A percentile compares a stretch with the other conserved stretches of the same genome.
Evolutionary conservation across 2,329 filamentous ascomycete species (phyloP).

Genomic region (Thielaviopsis euricoi): DNA sequence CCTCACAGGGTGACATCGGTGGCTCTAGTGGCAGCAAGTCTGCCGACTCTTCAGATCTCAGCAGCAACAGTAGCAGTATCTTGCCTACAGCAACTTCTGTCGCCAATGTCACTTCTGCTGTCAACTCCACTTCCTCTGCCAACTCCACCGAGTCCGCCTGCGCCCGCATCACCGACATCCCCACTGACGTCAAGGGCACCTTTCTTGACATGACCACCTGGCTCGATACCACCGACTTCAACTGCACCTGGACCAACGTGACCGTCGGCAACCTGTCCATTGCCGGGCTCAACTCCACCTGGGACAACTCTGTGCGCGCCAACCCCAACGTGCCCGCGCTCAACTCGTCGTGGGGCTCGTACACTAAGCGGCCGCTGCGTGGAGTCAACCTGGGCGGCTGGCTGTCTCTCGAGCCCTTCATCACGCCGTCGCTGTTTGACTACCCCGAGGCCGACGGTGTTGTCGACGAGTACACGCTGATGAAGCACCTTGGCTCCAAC

Average conservation of each 20-base stretch:
- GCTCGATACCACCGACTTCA: constrained; percentile 58
- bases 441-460: constrained; percentile 21
- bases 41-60: neutral
- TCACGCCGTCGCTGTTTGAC: constrained; percentile 55
- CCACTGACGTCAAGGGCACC: constrained; percentile 41
- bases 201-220: constrained; percentile 55
- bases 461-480: constrained; percentile 35
- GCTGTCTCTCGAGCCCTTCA: constrained; percentile 60
- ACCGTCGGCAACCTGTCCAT: constrained; percentile 51
- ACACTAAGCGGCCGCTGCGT: constrained; percentile 47
- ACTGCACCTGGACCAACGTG: constrained; percentile 53
- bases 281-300: constrained; percentile 53
- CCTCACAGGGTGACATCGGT: constrained; percentile 5
- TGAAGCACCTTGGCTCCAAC: constrained; percentile 29
- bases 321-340: constrained; percentile 50
- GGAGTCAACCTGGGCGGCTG: constrained; percentile 61
- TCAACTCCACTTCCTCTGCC: neutral
- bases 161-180: constrained; percentile 19
- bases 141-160: neutral
- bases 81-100: neutral
- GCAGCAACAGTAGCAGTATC: too few species aligned
- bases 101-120: neutral
- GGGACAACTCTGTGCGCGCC: constrained; percentile 48
- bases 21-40: constrained; percentile 4
- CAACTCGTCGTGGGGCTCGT: constrained; percentile 41